Percentiles rank a stretch among this genome's conserved stretches.
Conservation (phyloP, 768 basidiomycete genomes). For the Peribolospora kevripleyi region DNA sequence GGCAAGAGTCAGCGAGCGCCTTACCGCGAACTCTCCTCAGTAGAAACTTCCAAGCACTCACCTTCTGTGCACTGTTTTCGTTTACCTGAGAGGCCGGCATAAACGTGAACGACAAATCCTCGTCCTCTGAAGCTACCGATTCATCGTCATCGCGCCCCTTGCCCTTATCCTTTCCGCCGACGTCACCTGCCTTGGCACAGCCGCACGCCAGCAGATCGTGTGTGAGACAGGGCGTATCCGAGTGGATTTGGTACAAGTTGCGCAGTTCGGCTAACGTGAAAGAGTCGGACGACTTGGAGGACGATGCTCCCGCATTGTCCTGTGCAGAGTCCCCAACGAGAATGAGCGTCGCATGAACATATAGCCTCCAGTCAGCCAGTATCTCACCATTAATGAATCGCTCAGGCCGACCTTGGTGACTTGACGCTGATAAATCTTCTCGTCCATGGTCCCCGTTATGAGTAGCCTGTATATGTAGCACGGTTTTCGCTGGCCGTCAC, state of each 20-base stretch:
- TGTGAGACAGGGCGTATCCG: constrained; percentile 58
- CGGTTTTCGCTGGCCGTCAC: constrained; percentile 49
- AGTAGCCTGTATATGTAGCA: constrained; percentile 39
- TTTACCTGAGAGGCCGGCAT: neutral
- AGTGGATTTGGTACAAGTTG: constrained; percentile 74
- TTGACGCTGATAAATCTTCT: constrained; percentile 69
- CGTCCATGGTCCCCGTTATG: constrained; percentile 75
- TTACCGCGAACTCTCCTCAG: constrained; percentile 18
- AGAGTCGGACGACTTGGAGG: constrained; percentile 32
- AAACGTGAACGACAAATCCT: constrained; percentile 7
- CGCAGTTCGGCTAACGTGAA: constrained; percentile 74
- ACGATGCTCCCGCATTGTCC: neutral
- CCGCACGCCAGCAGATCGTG: constrained; percentile 72
- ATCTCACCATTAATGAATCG: constrained; percentile 25
- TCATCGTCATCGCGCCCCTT: constrained; percentile 16
- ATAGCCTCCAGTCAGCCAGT: neutral
- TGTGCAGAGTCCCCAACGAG: neutral
- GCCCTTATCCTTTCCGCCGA: constrained; percentile 27
- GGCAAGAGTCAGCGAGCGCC: constrained; percentile 36
- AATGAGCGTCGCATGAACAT: constrained; percentile 32
- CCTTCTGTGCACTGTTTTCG: neutral
- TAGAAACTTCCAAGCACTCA: neutral
- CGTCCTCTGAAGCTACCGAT: constrained; percentile 7
- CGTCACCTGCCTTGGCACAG: constrained; percentile 30
- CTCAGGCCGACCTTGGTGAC: constrained; percentile 81